phyloP scores from a whole-genome alignment of 1,284 basidiomycete species.

The Spongiforma sp. region DNA sequence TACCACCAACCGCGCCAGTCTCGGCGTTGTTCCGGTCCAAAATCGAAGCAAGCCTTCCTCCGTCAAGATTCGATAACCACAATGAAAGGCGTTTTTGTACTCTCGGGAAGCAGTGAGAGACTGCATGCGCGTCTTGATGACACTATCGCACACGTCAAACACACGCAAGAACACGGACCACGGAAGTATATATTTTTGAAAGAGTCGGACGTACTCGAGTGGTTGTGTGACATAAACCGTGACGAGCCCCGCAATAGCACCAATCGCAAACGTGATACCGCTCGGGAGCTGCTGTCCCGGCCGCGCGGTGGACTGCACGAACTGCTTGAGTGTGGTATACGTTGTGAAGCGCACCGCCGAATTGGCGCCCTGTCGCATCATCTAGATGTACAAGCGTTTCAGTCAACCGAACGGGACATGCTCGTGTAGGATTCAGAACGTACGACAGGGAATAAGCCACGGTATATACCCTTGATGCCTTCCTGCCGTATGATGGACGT shows the following conservation, averaged over 20 bases:
- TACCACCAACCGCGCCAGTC: conserved; percentile 84
- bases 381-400: no score
- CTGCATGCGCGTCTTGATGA: conserved; percentile 99
- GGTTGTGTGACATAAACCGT: conserved; percentile 97
- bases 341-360: conserved; percentile 97
- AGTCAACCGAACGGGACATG: no score
- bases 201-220: conserved; percentile 69
- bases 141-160: conserved; percentile 54
- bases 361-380: conserved; percentile 98
- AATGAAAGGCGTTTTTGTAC: conserved; percentile 94
- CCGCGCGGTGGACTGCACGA: conserved; percentile 84
- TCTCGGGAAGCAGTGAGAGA: conserved; percentile 82
- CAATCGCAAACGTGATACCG: conserved; percentile 93
- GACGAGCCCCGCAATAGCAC: conserved; percentile 91
- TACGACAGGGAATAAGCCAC: conserved; percentile 94
- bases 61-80: conserved; percentile 89
- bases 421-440: conserved; percentile 44
- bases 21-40: conserved; percentile 96
- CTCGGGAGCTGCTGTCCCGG: conserved; percentile 88
- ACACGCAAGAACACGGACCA: neutral
- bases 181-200: no score
- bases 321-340: conserved; percentile 91
- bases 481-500: conserved; percentile 83
- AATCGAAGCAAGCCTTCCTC: conserved; percentile 90
- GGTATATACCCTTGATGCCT: conserved; percentile 84